These are phyloP conservation scores for Auricularia auricula-judae DNA, from an alignment of 768 basidiomycete genomes.

Conservation along the genomic window DNA sequence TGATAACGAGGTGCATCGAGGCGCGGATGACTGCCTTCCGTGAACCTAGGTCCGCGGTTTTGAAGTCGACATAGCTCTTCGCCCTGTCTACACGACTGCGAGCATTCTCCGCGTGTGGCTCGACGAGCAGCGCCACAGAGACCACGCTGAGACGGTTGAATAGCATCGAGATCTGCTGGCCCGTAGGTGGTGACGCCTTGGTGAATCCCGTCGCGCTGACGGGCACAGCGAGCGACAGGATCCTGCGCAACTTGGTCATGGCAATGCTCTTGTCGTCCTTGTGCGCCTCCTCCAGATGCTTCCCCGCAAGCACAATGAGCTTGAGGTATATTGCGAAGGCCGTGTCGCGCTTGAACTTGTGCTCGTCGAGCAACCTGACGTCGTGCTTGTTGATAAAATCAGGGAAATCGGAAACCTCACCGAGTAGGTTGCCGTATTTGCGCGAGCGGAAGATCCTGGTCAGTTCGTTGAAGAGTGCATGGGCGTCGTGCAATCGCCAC, in stretches of 20 bases:
- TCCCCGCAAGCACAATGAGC: conserved; percentile 56
- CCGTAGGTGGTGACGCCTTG: conserved; percentile 35
- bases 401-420: conserved; percentile 56
- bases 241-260: conserved; percentile 43
- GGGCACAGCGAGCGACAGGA: conserved; percentile 63
- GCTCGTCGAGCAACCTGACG: conserved; percentile 37
- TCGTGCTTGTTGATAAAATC: conserved; percentile 51
- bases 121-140: conserved; percentile 58
- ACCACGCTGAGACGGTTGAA: conserved; percentile 74
- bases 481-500: conserved; percentile 56
- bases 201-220: conserved; percentile 59
- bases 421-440: conserved; percentile 59
- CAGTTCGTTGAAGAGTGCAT: conserved; percentile 48
- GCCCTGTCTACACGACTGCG: conserved; percentile 51
- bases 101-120: conserved; percentile 36
- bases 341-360: conserved; percentile 44
- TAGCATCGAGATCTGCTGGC: conserved; percentile 57
- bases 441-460: conserved; percentile 67
- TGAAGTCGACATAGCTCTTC: conserved; percentile 55
- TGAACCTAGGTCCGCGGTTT: conserved; percentile 48
- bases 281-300: conserved; percentile 19
- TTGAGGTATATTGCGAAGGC: conserved; percentile 76
- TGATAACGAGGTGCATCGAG: conserved; percentile 54
- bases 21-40: conserved; percentile 67
- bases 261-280: conserved; percentile 21